Percentiles rank a stretch among this genome's conserved stretches.
Evolutionary conservation across 441 rosid species (phyloP).

Genomic region (Syzygium malaccense): DNA sequence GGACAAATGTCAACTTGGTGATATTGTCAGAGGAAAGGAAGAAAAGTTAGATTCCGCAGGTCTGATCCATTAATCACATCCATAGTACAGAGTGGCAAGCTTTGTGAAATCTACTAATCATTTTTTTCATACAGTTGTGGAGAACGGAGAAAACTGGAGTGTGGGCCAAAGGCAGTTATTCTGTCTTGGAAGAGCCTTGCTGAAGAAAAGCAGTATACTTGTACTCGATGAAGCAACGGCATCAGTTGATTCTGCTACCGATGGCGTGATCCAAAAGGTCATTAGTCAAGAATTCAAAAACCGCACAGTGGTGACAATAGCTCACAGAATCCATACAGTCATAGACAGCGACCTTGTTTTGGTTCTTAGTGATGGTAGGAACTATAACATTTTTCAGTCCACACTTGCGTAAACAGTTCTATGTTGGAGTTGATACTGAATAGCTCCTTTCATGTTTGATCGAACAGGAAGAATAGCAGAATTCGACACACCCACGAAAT

Average conservation of each 20-base stretch:
- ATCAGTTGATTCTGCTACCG: constrained; percentile 93
- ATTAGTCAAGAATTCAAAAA: constrained; percentile 69
- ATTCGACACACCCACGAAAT: constrained; percentile 69
- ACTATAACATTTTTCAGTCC: neutral
- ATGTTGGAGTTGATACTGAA: neutral
- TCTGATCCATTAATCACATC: constrained; percentile 9
- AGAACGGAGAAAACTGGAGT: constrained; percentile 97
- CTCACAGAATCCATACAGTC: constrained; percentile 91
- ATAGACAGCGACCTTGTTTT: constrained; percentile 82
- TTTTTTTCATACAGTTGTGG: constrained; percentile 45
- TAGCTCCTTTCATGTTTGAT: neutral
- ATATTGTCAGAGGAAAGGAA: constrained; percentile 52
- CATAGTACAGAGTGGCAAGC: neutral
- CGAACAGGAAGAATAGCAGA: constrained; percentile 86
- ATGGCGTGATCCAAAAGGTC: constrained; percentile 75
- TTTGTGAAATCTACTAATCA: neutral
- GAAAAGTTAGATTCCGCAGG: constrained; percentile 73
- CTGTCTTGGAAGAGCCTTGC: constrained; percentile 81
- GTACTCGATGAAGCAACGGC: constrained; percentile 96
- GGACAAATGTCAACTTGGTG: constrained; percentile 81
- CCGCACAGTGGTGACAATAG: constrained; percentile 87
- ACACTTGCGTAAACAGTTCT: neutral
- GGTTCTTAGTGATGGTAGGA: constrained; percentile 91
- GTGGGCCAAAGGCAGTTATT: constrained; percentile 84
- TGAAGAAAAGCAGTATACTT: constrained; percentile 78